Evolutionary conservation across 2,329 filamentous ascomycete genomes (phyloP), one percentile per base, ranked within the genome.

Genomic region (Trichoderma koningii): DNA sequence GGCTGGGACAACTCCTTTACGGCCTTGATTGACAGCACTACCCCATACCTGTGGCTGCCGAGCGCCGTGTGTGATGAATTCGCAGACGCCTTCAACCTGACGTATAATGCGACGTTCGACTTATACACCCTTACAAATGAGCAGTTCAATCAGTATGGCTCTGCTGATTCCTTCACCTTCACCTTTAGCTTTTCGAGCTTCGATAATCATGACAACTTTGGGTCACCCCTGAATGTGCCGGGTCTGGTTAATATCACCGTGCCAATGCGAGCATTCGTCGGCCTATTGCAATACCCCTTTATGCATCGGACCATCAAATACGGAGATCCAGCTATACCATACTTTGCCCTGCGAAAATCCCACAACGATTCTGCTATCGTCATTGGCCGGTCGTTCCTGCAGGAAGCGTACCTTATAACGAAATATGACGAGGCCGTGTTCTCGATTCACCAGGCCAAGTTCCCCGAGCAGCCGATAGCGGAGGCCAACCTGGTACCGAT

Each of bases 351-450:
- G 59, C 82, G 85, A 69, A 83, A 83, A 66, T 79, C 84, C 12
- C 71, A 80, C 21, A 80, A 83, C 64, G 80, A 81, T 42, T 79
- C 78, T 15, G 81, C 86, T 68, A 83, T 85, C 73, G 83, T 88
- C 14, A 81, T 92, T 42, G 89, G 89, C 7, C 82, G 88, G 41
- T 83, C 85, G 0, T 91, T 92, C 68, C 76, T 92, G 62, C 89
- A 92, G 72, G 89, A 92, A 74, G 83, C 88, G 2, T 87, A 87
- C 66, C 74, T 87, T 6, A 79, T 85, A 38, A 85, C 81, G 28
- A 82, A 81, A 68, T 87, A 86, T 70, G 85, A 87, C 66, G 78
- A 79, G 42, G 77, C 74, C 17, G 73, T 74, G 14, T 87, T 86
- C 71, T 83, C 83, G 1, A 70, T 89, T 26, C 81, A 86, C 63